Percentiles rank a stretch among this genome's conserved stretches.
Evolutionary conservation across 2,329 filamentous ascomycete genomes (phyloP).

Genomic region (Aspergillus eucalypticola): DNA sequence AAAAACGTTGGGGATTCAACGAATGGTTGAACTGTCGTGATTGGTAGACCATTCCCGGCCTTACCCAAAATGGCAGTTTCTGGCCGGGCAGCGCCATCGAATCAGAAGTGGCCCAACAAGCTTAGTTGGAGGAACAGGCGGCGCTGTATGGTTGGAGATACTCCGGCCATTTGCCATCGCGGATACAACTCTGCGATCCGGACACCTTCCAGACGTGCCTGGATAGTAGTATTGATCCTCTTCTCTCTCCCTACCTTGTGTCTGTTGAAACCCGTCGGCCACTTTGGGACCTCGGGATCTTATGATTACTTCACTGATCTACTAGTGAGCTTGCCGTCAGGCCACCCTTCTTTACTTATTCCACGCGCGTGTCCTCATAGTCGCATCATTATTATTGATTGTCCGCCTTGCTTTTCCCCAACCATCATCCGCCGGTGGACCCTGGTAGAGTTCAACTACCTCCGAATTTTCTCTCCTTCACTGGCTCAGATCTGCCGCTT

Average conservation of each 20-base stretch:
- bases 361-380: not conserved
- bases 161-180: not conserved
- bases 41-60: conserved; percentile 9
- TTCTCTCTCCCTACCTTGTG: not conserved
- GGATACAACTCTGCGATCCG: not conserved
- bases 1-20: conserved; percentile 40
- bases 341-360: conserved; percentile 12
- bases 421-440: conserved; percentile 24
- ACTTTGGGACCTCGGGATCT: conserved; percentile 30
- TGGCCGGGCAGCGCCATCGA: conserved; percentile 13
- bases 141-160: conserved; percentile 13
- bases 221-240: not conserved
- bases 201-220: not conserved
- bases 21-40: conserved; percentile 10
- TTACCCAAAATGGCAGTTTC: conserved; percentile 14
- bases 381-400: conserved; percentile 11
- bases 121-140: not conserved
- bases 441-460: conserved; percentile 18
- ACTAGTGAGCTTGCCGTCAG: conserved; percentile 12
- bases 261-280: conserved; percentile 6
- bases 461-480: conserved; percentile 11
- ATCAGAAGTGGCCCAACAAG: conserved; percentile 24
- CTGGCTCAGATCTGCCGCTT: conserved; percentile 3
- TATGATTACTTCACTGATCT: conserved; percentile 21
- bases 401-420: conserved; percentile 22